Conservation (phyloP, 2,329 filamentous ascomycete genomes). For the Mycosphaerella sp. region DNA sequence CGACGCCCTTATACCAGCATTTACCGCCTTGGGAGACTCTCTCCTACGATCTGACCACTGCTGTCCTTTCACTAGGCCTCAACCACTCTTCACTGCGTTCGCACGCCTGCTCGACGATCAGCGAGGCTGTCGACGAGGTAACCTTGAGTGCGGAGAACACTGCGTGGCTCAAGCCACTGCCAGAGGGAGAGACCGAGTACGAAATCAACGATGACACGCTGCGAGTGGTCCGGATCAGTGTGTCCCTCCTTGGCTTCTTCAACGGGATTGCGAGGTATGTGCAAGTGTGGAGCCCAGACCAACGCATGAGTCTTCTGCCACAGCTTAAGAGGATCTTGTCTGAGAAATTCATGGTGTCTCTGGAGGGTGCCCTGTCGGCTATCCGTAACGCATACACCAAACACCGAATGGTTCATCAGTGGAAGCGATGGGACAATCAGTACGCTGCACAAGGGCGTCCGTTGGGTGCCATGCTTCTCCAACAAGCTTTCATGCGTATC, state of each 20-base stretch:
- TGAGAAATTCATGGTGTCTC: conserved; percentile 74
- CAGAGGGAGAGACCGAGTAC: conserved; percentile 21
- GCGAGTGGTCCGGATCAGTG: conserved; percentile 59
- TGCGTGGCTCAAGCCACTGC: conserved; percentile 28
- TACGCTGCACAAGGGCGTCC: conserved; percentile 76
- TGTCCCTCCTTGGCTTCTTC: conserved; percentile 86
- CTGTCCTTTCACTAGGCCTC: conserved; percentile 72
- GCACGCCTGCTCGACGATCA: conserved; percentile 59
- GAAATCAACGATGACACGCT: conserved; percentile 25
- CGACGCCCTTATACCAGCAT: conserved; percentile 74
- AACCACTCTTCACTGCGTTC: conserved; percentile 65
- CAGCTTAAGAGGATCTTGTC: conserved; percentile 68
- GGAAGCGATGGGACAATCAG: conserved; percentile 78
- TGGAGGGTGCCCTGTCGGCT: conserved; percentile 85
- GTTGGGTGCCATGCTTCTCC: conserved; percentile 82
- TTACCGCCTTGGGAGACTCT: conserved; percentile 84
- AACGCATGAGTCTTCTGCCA: conserved; percentile 67
- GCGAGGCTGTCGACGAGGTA: conserved; percentile 68
- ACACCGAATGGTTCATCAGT: conserved; percentile 66
- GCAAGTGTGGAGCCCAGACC: conserved; percentile 71
- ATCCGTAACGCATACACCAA: conserved; percentile 71
- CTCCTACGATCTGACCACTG: conserved; percentile 69
- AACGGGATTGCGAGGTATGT: conserved; percentile 72
- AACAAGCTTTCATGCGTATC: conserved; percentile 81
- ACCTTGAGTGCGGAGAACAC: conserved; percentile 53